Conservation (phyloP, 108 stramenopile species). For the Schizochytrium sp. region DNA sequence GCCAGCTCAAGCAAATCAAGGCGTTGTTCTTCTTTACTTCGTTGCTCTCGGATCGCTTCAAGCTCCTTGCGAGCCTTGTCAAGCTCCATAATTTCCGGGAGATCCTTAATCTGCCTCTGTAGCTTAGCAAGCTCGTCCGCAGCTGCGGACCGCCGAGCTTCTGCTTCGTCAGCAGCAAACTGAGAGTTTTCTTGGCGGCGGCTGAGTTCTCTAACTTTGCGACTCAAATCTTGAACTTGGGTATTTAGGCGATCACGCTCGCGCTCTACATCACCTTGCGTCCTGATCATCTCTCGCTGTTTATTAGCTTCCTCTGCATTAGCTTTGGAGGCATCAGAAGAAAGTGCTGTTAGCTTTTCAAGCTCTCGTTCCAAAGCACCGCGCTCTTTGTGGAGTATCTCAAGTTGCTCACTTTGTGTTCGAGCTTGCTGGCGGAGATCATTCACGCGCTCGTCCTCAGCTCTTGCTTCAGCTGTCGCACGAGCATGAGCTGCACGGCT, state of each 20-base stretch:
- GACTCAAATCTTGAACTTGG: constrained; percentile 1
- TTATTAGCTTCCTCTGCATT: neutral
- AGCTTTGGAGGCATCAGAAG: neutral
- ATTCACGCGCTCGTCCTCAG: neutral
- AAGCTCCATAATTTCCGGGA: neutral
- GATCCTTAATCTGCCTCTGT: neutral
- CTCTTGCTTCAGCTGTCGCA: neutral
- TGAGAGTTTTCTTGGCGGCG: neutral
- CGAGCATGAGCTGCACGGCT: neutral
- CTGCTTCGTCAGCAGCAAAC: neutral
- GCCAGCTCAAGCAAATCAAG: neutral
- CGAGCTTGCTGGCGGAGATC: neutral
- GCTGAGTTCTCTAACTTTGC: constrained; percentile 1
- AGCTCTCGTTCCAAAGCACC: neutral
- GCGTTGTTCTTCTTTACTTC: neutral
- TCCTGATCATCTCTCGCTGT: neutral
- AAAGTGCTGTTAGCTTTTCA: neutral
- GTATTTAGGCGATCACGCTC: neutral
- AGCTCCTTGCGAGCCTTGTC: neutral
- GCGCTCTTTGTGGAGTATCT: neutral
- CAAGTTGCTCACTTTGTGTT: neutral
- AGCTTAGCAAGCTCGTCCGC: neutral
- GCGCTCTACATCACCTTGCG: neutral
- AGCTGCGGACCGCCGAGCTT: neutral
- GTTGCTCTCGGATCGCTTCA: neutral